Evolutionary conservation across 1,284 basidiomycete genomes (phyloP).

Genomic region (Apiotrichum domesticum): DNA sequence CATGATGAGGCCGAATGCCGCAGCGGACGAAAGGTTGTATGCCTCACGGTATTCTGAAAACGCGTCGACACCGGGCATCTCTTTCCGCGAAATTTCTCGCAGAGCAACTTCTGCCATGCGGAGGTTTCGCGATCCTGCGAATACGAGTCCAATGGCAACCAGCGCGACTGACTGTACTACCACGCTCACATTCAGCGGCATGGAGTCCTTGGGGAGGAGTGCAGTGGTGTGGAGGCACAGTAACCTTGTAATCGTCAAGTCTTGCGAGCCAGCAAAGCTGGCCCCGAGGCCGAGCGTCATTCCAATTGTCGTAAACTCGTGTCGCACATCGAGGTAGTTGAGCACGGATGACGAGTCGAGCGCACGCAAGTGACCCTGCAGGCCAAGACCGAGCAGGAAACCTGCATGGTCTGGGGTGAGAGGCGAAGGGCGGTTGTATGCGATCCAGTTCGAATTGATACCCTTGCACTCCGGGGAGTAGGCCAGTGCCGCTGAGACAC

Average conservation of each 20-base stretch:
- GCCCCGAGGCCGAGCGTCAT: slow-evolving; percentile 88
- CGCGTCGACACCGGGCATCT: slow-evolving; percentile 70
- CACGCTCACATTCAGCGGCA: slow-evolving; percentile 82
- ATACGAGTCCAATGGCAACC: slow-evolving; percentile 81
- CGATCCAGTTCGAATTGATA: slow-evolving; percentile 86
- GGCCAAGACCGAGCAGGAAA: slow-evolving; percentile 84
- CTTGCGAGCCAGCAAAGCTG: slow-evolving; percentile 81
- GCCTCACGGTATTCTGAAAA: slow-evolving; percentile 82
- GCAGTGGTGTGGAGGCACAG: slow-evolving; percentile 90
- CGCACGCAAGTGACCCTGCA: slow-evolving; percentile 80
- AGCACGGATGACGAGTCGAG: slow-evolving; percentile 79
- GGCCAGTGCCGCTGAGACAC: slow-evolving; percentile 83
- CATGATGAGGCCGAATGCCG: slow-evolving; percentile 94
- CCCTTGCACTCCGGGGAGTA: slow-evolving; percentile 69
- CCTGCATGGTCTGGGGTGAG: slow-evolving; percentile 89
- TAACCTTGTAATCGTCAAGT: slow-evolving; percentile 80
- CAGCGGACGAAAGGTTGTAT: slow-evolving; percentile 80
- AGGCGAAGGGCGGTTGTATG: slow-evolving; percentile 81
- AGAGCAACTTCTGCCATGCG: slow-evolving; percentile 89
- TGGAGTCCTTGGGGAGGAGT: slow-evolving; percentile 74
- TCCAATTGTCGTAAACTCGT: slow-evolving; percentile 89
- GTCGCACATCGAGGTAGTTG: slow-evolving; percentile 87
- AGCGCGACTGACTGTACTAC: slow-evolving; percentile 86
- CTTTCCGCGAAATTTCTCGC: slow-evolving; percentile 69
- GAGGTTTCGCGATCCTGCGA: slow-evolving; percentile 78